Conservation (phyloP, 2,329 filamentous ascomycete genomes). For the Fonsecaea nubica region DNA sequence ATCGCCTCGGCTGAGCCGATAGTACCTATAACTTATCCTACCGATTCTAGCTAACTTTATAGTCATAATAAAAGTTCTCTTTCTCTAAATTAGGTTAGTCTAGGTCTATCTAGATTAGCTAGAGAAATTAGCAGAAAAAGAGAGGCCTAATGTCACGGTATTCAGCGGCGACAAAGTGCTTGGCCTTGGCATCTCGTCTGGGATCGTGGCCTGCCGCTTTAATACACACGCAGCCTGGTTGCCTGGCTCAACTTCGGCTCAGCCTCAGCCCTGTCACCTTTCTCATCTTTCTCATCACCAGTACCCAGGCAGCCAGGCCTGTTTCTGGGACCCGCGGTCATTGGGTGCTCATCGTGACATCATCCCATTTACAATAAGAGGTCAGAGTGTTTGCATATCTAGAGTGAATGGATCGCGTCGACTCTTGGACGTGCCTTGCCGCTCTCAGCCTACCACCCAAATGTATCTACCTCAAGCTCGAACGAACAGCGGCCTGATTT, state of each 20-base stretch:
- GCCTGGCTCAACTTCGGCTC: constrained; percentile 21
- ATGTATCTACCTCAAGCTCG: constrained; percentile 8
- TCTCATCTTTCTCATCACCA: background rate
- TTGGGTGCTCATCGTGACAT: constrained; percentile 1
- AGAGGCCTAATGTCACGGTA: background rate
- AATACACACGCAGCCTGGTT: background rate
- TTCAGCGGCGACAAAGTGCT: constrained; percentile 9
- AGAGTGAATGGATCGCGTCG: background rate
- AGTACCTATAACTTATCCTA: too few species aligned
- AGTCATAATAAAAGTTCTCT: too few species aligned
- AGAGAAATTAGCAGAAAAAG: too few species aligned
- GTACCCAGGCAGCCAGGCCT: too few species aligned
- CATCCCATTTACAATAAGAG: background rate
- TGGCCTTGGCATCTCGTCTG: constrained; percentile 15
- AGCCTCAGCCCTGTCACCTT: constrained; percentile 13
- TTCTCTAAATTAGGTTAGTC: too few species aligned
- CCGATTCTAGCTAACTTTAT: too few species aligned
- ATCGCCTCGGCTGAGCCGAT: too few species aligned
- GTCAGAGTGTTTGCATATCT: background rate
- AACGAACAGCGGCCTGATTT: constrained; percentile 1
- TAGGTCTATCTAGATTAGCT: too few species aligned
- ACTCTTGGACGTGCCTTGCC: background rate
- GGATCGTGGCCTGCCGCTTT: constrained; percentile 22
- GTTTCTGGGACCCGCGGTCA: background rate
- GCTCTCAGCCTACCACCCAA: constrained; percentile 3